Evolutionary conservation across 352 stramenopile species (phyloP), one percentile per base, ranked within the genome.

Genomic region (Phytophthora vignae): DNA sequence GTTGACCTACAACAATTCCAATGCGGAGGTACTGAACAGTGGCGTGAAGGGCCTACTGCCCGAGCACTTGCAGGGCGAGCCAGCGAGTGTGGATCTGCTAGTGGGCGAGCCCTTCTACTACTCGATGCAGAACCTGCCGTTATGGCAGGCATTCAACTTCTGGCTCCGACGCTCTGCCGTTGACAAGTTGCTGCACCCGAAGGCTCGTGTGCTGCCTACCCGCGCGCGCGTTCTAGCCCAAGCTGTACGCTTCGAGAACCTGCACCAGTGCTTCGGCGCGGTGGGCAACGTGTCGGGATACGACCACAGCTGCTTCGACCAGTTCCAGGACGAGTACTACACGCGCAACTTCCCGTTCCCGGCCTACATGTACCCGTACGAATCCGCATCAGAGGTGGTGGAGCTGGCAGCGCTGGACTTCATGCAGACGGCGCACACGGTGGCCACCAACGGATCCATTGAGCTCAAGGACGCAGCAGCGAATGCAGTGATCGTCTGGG

Each of bases 121-220:
- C 70, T 85, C 86, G 55, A 95, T 95, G 88, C 88, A 95, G 74
- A 95, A 94, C 64, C 73, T 95, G 10, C 84, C 86, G 33, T 73
- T 94, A 0, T 95, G 88, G 88, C 83, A 93, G 53, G 84, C 86
- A 25, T 84, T 93, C 68, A 95, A 95, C 85, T 95, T 93, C 57
- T 95, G 88, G 88, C 71, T 93, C 12, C 84, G 86, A 10, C 83
- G 88, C 6, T 85, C 85, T 7, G 85, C 84, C 2, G 76, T 94
- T 12, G 61, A 78, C 17, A 44, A 54, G 4, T 60, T 90, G 9
- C 38, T 95, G 15, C 44, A 74, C 10, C 55, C 69, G 0, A 68
- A 84, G 15, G 84, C 84, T 7, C 56, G 78, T 6, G 71, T 93
- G 17, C 27, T 95, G 11, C 88, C 88, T 19, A 73, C 82, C 15